Evolutionary conservation across 2,329 filamentous ascomycete species (phyloP).

Genomic region (Acarospora socialis): DNA sequence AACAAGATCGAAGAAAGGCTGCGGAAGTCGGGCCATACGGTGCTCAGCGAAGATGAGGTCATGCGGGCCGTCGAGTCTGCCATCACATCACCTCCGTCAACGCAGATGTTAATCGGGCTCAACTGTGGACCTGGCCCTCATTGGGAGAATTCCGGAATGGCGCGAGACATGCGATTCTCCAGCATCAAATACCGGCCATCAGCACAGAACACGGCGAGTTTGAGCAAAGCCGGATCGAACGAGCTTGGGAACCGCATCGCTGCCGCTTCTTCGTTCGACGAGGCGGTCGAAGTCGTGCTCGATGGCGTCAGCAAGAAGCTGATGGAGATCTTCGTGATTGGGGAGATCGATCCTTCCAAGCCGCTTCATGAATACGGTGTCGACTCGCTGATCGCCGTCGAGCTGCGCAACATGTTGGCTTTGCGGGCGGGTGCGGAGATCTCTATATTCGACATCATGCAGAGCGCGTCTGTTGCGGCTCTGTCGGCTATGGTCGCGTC

Average conservation of each 20-base stretch:
- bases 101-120: background rate
- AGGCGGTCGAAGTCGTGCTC: conserved; percentile 1
- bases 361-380: conserved; percentile 6
- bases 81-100: background rate
- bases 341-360: conserved; percentile 6
- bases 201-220: too few relatives aligned
- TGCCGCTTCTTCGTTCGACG: background rate
- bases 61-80: conserved; percentile 1
- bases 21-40: background rate
- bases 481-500: conserved; percentile 3
- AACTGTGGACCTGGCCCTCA: conserved; percentile 1
- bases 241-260: too few relatives aligned
- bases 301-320: conserved; percentile 2
- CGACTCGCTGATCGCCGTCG: conserved; percentile 11
- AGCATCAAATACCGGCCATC: background rate
- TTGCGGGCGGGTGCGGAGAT: conserved; percentile 3
- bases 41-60: background rate
- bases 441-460: conserved; percentile 9
- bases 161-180: background rate
- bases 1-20: background rate
- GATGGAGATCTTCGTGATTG: background rate
- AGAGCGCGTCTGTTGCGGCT: conserved; percentile 1
- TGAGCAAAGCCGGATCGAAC: too few relatives aligned
- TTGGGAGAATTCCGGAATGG: conserved; percentile 1
- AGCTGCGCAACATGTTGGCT: conserved; percentile 9